A percentile compares a stretch with the other conserved stretches of the same genome.
Conservation (phyloP, 352 stramenopile species). For the Pythium guiyangense region DNA sequence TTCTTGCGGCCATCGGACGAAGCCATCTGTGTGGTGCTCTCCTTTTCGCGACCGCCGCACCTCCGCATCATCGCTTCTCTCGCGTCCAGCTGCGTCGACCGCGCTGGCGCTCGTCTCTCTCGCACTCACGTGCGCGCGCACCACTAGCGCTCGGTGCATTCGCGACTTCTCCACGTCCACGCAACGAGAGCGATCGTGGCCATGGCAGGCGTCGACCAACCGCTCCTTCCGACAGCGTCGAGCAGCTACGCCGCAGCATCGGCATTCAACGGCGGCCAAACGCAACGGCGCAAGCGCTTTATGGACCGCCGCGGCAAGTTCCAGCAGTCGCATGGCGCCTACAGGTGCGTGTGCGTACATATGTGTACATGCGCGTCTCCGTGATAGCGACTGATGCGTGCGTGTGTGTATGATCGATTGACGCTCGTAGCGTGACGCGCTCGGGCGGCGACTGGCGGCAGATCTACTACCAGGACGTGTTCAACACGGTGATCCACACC, state of each 20-base stretch:
- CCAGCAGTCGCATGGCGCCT: slow-evolving; percentile 61
- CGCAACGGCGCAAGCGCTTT: slow-evolving; percentile 28
- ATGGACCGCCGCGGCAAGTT: slow-evolving; percentile 61
- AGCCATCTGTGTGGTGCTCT: too few species aligned
- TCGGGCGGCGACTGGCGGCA: slow-evolving; percentile 74
- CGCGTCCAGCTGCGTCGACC: too few species aligned
- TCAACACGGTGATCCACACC: slow-evolving; percentile 87
- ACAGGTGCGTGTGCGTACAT: slow-evolving; percentile 41
- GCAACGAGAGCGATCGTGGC: not conserved
- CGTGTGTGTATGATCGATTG: slow-evolving; percentile 4
- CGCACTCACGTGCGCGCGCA: too few species aligned
- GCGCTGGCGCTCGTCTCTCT: too few species aligned
- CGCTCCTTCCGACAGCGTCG: slow-evolving; percentile 22
- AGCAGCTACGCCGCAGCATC: not conserved
- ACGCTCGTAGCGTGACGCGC: slow-evolving; percentile 24
- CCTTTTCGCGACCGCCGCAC: too few species aligned
- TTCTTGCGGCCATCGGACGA: too few species aligned
- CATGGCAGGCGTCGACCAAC: slow-evolving; percentile 24
- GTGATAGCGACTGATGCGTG: slow-evolving; percentile 6
- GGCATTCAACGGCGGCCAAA: slow-evolving; percentile 1
- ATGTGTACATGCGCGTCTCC: not conserved
- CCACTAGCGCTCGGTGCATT: too few species aligned
- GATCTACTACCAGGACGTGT: slow-evolving; percentile 83
- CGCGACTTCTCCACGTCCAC: not conserved
- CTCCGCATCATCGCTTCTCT: too few species aligned